These are phyloP conservation scores for Picochlorum sp. DNA, from an alignment of 139 green algal species.

Conservation along the genomic window DNA sequence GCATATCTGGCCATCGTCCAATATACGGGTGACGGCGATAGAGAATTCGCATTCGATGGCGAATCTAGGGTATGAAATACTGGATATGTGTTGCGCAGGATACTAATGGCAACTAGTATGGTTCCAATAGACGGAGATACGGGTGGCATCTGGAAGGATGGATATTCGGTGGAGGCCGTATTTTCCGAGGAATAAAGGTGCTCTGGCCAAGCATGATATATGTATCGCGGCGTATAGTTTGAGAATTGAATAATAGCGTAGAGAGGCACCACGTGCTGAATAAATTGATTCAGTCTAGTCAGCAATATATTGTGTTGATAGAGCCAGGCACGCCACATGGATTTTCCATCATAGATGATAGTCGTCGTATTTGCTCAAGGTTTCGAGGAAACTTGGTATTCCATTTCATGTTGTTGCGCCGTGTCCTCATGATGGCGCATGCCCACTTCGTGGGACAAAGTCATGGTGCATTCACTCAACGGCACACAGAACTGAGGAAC, in stretches of 20 bases:
- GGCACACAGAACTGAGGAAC: slow-evolving; percentile 45
- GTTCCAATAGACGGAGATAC: not conserved
- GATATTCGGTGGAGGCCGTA: slow-evolving; percentile 1
- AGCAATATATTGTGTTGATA: slow-evolving; percentile 55
- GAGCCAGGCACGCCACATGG: slow-evolving; percentile 70
- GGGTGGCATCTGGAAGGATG: not conserved
- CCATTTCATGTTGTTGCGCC: slow-evolving; percentile 66
- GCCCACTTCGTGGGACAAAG: slow-evolving; percentile 45
- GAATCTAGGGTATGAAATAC: slow-evolving; percentile 36
- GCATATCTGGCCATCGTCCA: not conserved
- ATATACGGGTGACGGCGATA: slow-evolving; percentile 35
- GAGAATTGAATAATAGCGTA: slow-evolving; percentile 32
- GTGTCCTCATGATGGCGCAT: slow-evolving; percentile 70
- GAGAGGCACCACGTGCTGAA: slow-evolving; percentile 25
- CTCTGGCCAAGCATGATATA: slow-evolving; percentile 33
- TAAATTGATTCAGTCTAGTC: slow-evolving; percentile 32
- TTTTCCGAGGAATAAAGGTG: not conserved
- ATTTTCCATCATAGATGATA: slow-evolving; percentile 36
- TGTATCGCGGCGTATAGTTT: slow-evolving; percentile 59
- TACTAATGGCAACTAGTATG: not conserved
- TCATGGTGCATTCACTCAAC: slow-evolving; percentile 73
- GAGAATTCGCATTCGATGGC: slow-evolving; percentile 52
- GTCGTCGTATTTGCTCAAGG: slow-evolving; percentile 31
- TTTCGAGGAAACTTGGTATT: not conserved
- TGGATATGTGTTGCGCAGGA: slow-evolving; percentile 2